Conservation (phyloP, 2,329 filamentous ascomycete genomes). For the Claviceps paspali region DNA sequence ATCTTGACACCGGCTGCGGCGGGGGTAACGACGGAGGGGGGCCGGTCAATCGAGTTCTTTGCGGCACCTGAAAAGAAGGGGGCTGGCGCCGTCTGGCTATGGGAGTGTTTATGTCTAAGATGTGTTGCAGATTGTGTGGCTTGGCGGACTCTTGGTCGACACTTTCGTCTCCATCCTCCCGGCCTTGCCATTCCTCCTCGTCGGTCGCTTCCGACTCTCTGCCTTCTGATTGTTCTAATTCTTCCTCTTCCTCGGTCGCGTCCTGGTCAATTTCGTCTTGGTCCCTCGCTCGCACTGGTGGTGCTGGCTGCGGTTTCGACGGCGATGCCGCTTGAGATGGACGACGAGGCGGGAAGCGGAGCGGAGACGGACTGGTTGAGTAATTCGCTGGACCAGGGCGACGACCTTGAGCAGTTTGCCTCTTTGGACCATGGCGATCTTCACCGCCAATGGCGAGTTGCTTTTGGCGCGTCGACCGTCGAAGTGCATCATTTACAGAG, state of each 20-base stretch:
- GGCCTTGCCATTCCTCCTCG: slow-evolving; percentile 2
- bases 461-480: background rate
- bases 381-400: background rate
- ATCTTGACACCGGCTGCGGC: background rate
- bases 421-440: slow-evolving; percentile 1
- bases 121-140: background rate
- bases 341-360: slow-evolving; percentile 3
- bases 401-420: background rate
- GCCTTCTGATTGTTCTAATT: background rate
- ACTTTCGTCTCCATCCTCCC: slow-evolving; percentile 6
- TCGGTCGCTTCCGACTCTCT: background rate
- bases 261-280: background rate
- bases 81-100: slow-evolving; percentile 2
- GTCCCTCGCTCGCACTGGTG: background rate
- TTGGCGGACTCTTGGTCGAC: slow-evolving; percentile 1
- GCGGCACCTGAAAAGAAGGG: background rate
- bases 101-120: slow-evolving; percentile 11
- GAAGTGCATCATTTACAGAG: background rate
- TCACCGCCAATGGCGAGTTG: background rate
- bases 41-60: slow-evolving; percentile 1
- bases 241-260: background rate
- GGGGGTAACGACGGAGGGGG: background rate
- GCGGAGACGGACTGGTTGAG: slow-evolving; percentile 2
- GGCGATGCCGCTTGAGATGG: background rate
- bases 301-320: background rate